Conservation (phyloP, 2,329 filamentous ascomycete genomes). For the Stemphylium beticola region DNA sequence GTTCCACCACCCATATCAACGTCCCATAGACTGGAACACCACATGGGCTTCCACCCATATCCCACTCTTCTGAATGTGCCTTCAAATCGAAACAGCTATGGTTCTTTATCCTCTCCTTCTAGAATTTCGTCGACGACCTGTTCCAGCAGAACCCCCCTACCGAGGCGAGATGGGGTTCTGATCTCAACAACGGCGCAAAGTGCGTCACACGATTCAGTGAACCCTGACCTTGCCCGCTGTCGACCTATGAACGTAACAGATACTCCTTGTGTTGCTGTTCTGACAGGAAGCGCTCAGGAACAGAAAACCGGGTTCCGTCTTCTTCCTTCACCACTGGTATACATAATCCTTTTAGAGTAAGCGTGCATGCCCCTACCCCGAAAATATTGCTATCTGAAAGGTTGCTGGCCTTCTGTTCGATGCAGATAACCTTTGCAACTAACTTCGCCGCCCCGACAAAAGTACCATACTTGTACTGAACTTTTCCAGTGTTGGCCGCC, state of each 20-base stretch:
- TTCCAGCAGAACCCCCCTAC: neutral
- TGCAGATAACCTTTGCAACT: no score
- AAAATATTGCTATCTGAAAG: neutral
- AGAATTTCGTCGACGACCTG: neutral
- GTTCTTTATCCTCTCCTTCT: neutral
- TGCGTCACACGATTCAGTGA: neutral
- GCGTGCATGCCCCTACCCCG: neutral
- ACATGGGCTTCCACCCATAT: neutral
- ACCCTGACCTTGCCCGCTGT: neutral
- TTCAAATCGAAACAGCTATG: neutral
- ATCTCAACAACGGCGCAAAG: neutral
- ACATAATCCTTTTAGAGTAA: neutral
- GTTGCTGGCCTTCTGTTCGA: neutral
- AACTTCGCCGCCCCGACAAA: no score
- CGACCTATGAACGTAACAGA: neutral
- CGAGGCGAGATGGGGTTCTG: neutral
- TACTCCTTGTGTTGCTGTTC: neutral
- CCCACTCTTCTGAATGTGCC: neutral
- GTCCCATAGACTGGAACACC: no score
- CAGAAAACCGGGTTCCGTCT: neutral
- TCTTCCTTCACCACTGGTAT: neutral
- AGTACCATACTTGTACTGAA: no score
- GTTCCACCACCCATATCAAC: no score
- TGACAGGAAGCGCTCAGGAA: neutral
- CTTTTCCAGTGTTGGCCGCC: neutral